phyloP scores from a whole-genome alignment of 768 basidiomycete species.

The Trametes maxima region DNA sequence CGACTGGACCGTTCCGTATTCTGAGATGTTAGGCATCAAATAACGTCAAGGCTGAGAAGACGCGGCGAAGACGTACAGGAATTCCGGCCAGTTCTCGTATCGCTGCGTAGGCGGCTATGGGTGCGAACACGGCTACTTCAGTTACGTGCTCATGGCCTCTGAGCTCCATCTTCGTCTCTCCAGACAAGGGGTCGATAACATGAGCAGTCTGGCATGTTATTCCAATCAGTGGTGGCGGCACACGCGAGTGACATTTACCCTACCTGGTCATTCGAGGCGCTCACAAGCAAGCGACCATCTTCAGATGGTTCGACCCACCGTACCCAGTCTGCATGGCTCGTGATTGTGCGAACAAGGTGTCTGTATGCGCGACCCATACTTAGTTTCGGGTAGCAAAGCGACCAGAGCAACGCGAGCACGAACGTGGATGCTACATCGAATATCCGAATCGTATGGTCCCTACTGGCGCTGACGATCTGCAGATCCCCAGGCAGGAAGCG shows the following conservation, averaged over 20 bases:
- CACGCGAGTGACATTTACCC: slow-evolving; percentile 21
- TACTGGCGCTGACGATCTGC: slow-evolving; percentile 53
- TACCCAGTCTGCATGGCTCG: slow-evolving; percentile 58
- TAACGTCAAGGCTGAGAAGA: not conserved
- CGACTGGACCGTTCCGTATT: slow-evolving; percentile 53
- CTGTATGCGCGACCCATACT: slow-evolving; percentile 30
- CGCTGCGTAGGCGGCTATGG: slow-evolving; percentile 42
- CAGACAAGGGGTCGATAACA: slow-evolving; percentile 50
- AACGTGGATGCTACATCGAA: slow-evolving; percentile 61
- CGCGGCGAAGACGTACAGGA: slow-evolving; percentile 35
- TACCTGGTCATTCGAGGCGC: slow-evolving; percentile 58
- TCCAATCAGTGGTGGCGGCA: not conserved
- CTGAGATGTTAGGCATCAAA: slow-evolving; percentile 32
- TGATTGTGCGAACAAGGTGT: slow-evolving; percentile 53
- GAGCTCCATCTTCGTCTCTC: slow-evolving; percentile 53
- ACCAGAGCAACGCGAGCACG: slow-evolving; percentile 14
- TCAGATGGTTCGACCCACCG: slow-evolving; percentile 36
- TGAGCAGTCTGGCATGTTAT: slow-evolving; percentile 46
- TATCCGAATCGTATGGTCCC: slow-evolving; percentile 55
- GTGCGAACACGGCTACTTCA: slow-evolving; percentile 54
- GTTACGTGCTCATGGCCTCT: slow-evolving; percentile 59
- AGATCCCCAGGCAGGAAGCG: slow-evolving; percentile 56
- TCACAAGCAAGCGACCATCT: slow-evolving; percentile 51
- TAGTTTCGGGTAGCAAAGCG: not conserved
- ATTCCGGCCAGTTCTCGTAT: slow-evolving; percentile 52